Evolutionary conservation across 2,329 filamentous ascomycete genomes (phyloP), one percentile per base, ranked within the genome.

Genomic region (Fusarium sp.): DNA sequence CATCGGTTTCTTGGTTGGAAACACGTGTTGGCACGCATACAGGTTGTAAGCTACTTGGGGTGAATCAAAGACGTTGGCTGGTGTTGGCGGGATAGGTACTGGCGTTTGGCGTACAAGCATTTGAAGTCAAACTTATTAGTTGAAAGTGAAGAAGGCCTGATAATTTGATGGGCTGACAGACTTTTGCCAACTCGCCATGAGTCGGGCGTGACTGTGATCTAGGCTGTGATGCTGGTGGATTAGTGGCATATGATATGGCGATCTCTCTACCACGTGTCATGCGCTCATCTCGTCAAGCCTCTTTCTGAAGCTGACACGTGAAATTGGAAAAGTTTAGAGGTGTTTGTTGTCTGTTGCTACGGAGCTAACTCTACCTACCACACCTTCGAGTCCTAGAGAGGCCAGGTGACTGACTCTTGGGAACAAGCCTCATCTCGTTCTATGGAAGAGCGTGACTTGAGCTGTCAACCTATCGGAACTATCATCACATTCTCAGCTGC

Each of bases 101-200:
- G 76, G 76, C 74, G 76, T 78, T 78, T 38, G 76, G 76, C 70
- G 76, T 74, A 76, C 35, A 50, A 64, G 68, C 65, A 70, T 37
- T 65, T 67, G 38, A 27, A 70, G 65, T 61, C 69, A 63, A 73
- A 56, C 57, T 38, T 65, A 27, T 38, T 65, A 32, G 54, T 38
- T 35, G 37, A 63, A 70, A 69, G 58, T 45, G 15, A 63, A 61
- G 22, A 47, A 27, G 56, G 69, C 47, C 69, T 60, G 45, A 17
- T 35, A 54, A 66, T 33, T 54, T 50, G 27, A 64, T n/a, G 58
- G 71, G 52, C 58, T 63, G 59, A 64, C 40, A 30, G 37, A 56
- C 20, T 40, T 45, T 69, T 33, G 37, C 25, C 25, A 35, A 33
- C 32, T 40, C 25, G 47, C 27, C 35, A 30, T 62, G 14, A 17